These are phyloP conservation scores for Neurospora sp. DNA, from an alignment of 495 filamentous ascomycete species.

Conservation along the genomic window DNA sequence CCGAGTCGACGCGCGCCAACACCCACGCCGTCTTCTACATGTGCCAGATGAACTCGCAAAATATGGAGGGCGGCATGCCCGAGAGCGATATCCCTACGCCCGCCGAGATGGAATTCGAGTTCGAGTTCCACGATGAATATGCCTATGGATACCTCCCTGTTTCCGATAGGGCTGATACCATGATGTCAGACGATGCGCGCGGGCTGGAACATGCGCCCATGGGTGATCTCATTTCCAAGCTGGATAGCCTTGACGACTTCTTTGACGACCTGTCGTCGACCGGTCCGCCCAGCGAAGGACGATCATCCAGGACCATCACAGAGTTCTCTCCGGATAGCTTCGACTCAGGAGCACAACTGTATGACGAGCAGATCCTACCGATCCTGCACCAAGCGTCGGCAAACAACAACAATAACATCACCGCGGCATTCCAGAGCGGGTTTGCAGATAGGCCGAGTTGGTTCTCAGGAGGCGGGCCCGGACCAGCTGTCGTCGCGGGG, in stretches of 20 bases:
- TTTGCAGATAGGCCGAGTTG: constrained; percentile 63
- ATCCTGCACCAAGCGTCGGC: constrained; percentile 64
- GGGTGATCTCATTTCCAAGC: constrained; percentile 77
- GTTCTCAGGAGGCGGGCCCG: constrained; percentile 29
- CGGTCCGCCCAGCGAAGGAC: constrained; percentile 43
- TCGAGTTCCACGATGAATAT: constrained; percentile 93
- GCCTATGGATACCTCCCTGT: constrained; percentile 67
- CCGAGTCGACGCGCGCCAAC: constrained; percentile 72
- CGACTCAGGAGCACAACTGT: constrained; percentile 74
- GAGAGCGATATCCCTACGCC: constrained; percentile 60
- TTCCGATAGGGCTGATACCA: constrained; percentile 63
- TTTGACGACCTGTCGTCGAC: constrained; percentile 55
- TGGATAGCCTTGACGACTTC: constrained; percentile 92
- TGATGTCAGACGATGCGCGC: constrained; percentile 81
- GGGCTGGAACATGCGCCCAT: constrained; percentile 48
- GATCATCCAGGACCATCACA: constrained; percentile 54
- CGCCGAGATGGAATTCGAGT: constrained; percentile 33
- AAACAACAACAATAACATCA: constrained; percentile 32
- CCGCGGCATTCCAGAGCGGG: constrained; percentile 71
- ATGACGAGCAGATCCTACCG: constrained; percentile 88
- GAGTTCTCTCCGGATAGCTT: constrained; percentile 50
- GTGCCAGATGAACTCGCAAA: constrained; percentile 38
- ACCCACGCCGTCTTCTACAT: constrained; percentile 97
- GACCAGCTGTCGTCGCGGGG: not conserved
- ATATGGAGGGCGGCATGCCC: constrained; percentile 39